Percentiles rank a stretch among this genome's conserved stretches.
Evolutionary conservation across 306 rosid genomes (phyloP).

Genomic region (Prinsepia uniflora): DNA sequence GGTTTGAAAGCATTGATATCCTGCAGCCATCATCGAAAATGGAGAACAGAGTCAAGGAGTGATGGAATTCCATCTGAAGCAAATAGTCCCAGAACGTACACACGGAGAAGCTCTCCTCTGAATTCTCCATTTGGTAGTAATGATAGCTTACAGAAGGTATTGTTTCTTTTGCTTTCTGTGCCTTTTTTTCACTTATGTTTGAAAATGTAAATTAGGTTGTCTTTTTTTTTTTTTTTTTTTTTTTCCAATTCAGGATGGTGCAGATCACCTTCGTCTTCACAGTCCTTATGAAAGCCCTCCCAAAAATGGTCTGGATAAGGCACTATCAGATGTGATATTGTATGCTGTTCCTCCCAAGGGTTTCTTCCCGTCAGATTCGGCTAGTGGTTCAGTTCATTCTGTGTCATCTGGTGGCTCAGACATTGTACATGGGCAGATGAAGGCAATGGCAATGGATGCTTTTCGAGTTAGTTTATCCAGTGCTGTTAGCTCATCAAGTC

Average conservation of each 20-base stretch:
- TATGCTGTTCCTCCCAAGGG: conserved; percentile 86
- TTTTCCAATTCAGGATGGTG: conserved; percentile 64
- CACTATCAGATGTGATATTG: conserved; percentile 72
- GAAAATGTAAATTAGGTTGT: conserved; percentile 22
- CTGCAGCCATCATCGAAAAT: conserved; percentile 76
- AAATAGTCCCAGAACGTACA: conserved; percentile 94
- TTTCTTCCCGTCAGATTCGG: conserved; percentile 88
- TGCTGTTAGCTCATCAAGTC: conserved; percentile 98
- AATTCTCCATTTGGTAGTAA: conserved; percentile 93
- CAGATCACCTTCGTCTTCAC: conserved; percentile 86
- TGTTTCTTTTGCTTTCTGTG: conserved; percentile 14
- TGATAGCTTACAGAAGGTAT: conserved; percentile 91
- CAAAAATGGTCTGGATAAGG: conserved; percentile 85
- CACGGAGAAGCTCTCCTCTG: conserved; percentile 92
- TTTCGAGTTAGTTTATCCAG: conserved; percentile 95
- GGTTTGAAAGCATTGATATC: conserved; percentile 93
- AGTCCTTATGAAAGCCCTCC: conserved; percentile 98
- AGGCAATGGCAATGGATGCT: conserved; percentile 88
- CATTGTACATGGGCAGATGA: conserved; percentile 86
- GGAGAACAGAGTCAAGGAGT: conserved; percentile 99
- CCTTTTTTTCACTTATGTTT: conserved; percentile 19
- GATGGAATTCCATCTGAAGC: conserved; percentile 94
- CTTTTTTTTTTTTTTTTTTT: conserved; percentile 19
- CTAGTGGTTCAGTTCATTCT: conserved; percentile 89
- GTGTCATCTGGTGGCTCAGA: conserved; percentile 98